phyloP scores from a whole-genome alignment of 2,329 filamentous ascomycete genomes.

The Westerdykella ornata region DNA sequence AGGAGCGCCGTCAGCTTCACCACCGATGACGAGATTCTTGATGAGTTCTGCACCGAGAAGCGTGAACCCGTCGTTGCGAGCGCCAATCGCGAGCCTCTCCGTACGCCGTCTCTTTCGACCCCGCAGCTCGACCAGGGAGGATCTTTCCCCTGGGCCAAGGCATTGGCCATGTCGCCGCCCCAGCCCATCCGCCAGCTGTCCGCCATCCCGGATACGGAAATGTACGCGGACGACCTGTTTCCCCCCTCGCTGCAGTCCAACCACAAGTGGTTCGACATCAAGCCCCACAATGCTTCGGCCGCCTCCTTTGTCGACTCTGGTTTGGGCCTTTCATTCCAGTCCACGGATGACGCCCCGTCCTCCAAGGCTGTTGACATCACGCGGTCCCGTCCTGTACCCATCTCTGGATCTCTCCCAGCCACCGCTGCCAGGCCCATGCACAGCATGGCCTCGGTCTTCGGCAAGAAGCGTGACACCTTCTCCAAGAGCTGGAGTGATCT shows the following conservation, averaged over 20 bases:
- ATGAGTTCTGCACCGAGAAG: conserved; percentile 87
- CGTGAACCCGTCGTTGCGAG: conserved; percentile 68
- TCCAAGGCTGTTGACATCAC: conserved; percentile 45
- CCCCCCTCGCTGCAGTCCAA: conserved; percentile 63
- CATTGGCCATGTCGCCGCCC: conserved; percentile 67
- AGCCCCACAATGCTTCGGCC: conserved; percentile 70
- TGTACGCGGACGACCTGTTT: conserved; percentile 79
- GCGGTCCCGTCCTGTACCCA: conserved; percentile 65
- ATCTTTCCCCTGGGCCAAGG: conserved; percentile 92
- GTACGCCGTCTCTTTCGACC: conserved; percentile 89
- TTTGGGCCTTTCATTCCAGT: conserved; percentile 73
- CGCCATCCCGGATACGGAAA: conserved; percentile 70
- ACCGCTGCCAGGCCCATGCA: conserved; percentile 55
- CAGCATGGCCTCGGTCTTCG: conserved; percentile 73
- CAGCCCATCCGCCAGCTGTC: conserved; percentile 75
- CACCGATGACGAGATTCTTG: conserved; percentile 79
- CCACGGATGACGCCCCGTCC: conserved; percentile 46
- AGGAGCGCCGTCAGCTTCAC: conserved; percentile 82
- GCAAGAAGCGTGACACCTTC: conserved; percentile 66
- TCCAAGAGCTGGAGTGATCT: conserved; percentile 99
- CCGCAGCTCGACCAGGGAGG: conserved; percentile 68
- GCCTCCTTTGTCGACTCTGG: conserved; percentile 80
- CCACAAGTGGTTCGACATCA: conserved; percentile 67
- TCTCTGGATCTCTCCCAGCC: conserved; percentile 68
- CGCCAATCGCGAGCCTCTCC: conserved; percentile 88